Evolutionary conservation across 441 rosid genomes (phyloP), one percentile per base, ranked within the genome.

Genomic region (Rhodomyrtus psidioides): DNA sequence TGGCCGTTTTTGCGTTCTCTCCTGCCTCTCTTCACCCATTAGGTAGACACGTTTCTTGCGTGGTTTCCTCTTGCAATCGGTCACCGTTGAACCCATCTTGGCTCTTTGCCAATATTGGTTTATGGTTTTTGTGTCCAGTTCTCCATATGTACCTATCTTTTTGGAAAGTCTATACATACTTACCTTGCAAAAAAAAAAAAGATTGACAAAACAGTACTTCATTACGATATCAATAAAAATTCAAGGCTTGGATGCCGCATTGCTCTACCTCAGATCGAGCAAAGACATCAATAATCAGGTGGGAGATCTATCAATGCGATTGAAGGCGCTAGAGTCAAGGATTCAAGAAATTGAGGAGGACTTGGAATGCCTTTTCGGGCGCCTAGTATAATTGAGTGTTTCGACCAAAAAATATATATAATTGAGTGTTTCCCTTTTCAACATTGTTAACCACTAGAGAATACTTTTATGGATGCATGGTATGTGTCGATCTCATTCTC

Each of bases 331-430:
- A 24, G 92, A 92, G 57, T 62, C 84, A 0, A 55, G n/a, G 83
- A 60, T 93, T 49, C 89, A 87, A 60, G 90, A 91, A 86, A 82
- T 84, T 70, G 94, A 92, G 86, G 88, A 87, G 76, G 91, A 89
- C n/a, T 83, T 88, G 86, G 95, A 91, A 56, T 89, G 91, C 54
- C 82, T 89, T 53, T 93, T 88, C 55, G 85, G 91, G 88, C 87
- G 81, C 56, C 16, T 91, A 83, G 17, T 92, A 85, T 91, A 89
- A 85, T 86, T 90, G 39, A 91, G 93, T 90, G 34, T 34, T 34
- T 34, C 34, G 34, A 34, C 34, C 34, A 34, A 34, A 34, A 34
- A 34, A 34, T 2, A 34, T 2, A 4, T 34, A 34, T 4, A 34
- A 34, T 34, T 34, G 34, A 34, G 34, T 34, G 93, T 91, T 86